Conservation (phyloP, 352 stramenopile genomes). For the Hyaloperonospora brassicae region DNA sequence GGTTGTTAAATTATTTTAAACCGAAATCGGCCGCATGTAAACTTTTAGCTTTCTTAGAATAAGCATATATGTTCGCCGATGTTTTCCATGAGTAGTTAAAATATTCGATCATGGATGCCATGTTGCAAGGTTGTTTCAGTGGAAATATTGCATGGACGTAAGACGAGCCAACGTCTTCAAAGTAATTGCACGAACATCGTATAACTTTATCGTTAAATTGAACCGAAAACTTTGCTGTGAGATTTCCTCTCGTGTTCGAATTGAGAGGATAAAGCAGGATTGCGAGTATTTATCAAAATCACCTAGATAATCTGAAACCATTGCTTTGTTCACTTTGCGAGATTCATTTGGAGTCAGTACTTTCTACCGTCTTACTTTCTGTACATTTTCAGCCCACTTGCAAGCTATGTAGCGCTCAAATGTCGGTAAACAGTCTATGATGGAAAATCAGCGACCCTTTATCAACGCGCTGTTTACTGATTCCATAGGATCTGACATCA, state of each 20-base stretch:
- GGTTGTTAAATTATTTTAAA: no score
- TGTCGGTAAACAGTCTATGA: no score
- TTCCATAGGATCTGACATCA: no score
- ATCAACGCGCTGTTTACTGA: no score
- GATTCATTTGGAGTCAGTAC: no score
- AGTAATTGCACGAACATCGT: background rate
- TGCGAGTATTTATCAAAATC: background rate
- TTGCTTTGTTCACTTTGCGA: background rate
- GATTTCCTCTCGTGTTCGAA: background rate
- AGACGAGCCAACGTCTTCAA: no score
- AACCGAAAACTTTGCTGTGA: background rate
- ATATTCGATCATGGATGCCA: background rate
- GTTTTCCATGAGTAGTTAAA: slow-evolving; percentile 1
- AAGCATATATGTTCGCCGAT: background rate
- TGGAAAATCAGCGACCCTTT: no score
- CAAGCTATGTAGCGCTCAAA: background rate
- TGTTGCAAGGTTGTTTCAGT: no score
- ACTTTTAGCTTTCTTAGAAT: no score
- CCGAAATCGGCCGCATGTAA: no score
- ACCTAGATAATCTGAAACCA: background rate
- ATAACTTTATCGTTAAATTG: background rate
- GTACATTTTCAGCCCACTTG: background rate
- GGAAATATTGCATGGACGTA: no score
- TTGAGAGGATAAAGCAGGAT: background rate
- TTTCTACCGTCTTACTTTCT: background rate